Conservation (phyloP, 305 asterid species). For the Petunia hybrid region DNA sequence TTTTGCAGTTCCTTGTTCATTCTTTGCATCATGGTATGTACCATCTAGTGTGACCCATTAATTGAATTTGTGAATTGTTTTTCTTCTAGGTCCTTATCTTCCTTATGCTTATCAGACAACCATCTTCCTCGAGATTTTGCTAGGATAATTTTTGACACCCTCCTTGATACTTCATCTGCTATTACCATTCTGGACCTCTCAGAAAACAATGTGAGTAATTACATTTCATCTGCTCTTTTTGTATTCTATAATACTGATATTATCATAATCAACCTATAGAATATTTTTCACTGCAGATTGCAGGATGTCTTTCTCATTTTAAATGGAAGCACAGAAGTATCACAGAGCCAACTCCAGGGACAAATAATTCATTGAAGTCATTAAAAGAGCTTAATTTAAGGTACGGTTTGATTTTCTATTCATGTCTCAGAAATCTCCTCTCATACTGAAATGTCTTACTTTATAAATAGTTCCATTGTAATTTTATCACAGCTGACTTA, state of each 20-base stretch:
- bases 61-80: constrained; percentile 21
- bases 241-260: not conserved
- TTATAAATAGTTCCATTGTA: constrained; percentile 1
- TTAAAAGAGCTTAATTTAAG: constrained; percentile 75
- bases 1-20: not conserved
- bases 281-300: constrained; percentile 57
- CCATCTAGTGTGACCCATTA: not conserved
- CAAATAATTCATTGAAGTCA: constrained; percentile 66
- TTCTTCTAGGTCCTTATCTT: constrained; percentile 63
- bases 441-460: constrained; percentile 5
- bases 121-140: constrained; percentile 66
- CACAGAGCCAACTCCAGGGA: constrained; percentile 44
- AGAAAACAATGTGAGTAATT: constrained; percentile 77
- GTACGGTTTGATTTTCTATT: constrained; percentile 42
- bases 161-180: constrained; percentile 65
- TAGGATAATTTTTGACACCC: constrained; percentile 62
- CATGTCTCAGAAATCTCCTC: constrained; percentile 16
- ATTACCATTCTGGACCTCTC: constrained; percentile 82
- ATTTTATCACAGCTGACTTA: constrained; percentile 9
- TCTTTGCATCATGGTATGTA: constrained; percentile 19
- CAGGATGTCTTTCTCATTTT: constrained; percentile 78
- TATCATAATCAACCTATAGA: constrained; percentile 10
- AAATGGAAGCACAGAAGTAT: constrained; percentile 55
- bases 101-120: constrained; percentile 72
- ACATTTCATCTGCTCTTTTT: constrained; percentile 29